A percentile compares a stretch with the other conserved stretches of the same genome.
phyloP scores from a whole-genome alignment of 2,329 filamentous ascomycete species.

The Trichoderma koningii region DNA sequence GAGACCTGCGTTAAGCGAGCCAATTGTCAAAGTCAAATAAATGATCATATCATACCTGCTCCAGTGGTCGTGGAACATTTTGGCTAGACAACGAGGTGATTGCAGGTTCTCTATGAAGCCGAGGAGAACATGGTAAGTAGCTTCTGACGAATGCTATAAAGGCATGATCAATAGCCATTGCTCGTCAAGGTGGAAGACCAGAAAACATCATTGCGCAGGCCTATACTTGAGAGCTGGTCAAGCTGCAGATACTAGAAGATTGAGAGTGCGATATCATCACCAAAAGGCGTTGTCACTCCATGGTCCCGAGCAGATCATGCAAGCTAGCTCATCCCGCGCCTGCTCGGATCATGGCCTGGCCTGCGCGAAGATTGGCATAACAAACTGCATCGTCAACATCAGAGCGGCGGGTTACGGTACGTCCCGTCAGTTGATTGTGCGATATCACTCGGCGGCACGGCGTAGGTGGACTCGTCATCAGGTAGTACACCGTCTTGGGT shows the following conservation, averaged over 20 bases:
- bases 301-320: neutral
- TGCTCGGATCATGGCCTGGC: neutral
- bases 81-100: neutral
- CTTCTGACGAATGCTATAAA: too few relatives aligned
- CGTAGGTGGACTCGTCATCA: neutral
- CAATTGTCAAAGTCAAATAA: neutral
- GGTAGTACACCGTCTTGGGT: slow-evolving; percentile 9
- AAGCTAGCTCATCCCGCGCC: neutral
- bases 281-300: neutral
- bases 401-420: neutral
- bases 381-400: neutral
- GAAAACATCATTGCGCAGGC: neutral
- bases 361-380: too few relatives aligned
- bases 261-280: neutral
- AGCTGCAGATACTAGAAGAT: too few relatives aligned
- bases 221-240: neutral
- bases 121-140: too few relatives aligned
- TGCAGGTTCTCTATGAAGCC: too few relatives aligned
- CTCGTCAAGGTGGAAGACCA: too few relatives aligned
- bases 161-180: too few relatives aligned
- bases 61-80: neutral
- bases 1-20: neutral
- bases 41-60: neutral
- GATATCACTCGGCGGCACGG: neutral
- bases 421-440: neutral